These are phyloP conservation scores for Aspergillus sp. DNA, from an alignment of 2,329 filamentous ascomycete species.

Conservation along the genomic window DNA sequence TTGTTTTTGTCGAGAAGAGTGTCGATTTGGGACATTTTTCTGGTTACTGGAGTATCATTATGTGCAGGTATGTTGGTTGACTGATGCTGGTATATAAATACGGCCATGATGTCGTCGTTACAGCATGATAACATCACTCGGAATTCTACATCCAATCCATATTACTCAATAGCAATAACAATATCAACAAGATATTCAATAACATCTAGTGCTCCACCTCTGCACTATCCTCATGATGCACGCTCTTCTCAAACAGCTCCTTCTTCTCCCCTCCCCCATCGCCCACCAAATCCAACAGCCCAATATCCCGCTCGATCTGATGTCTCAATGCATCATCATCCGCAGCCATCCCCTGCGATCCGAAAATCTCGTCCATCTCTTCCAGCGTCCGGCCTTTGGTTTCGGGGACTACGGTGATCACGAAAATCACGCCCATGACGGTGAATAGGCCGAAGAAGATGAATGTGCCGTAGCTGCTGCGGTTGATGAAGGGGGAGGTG, in stretches of 20 bases:
- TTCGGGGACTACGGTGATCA: slow-evolving; percentile 28
- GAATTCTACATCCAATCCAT: too few species aligned
- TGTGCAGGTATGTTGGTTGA: too few species aligned
- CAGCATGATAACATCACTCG: too few species aligned
- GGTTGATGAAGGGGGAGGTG: slow-evolving; percentile 61
- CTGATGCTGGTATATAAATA: too few species aligned
- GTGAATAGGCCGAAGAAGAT: slow-evolving; percentile 60
- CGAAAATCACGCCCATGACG: slow-evolving; percentile 21
- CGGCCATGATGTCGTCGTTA: too few species aligned
- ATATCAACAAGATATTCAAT: too few species aligned
- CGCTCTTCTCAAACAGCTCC: not conserved
- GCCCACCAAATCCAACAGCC: slow-evolving; percentile 22
- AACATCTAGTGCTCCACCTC: too few species aligned
- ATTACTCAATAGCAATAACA: too few species aligned
- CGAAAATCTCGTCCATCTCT: slow-evolving; percentile 36
- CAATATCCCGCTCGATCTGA: slow-evolving; percentile 25
- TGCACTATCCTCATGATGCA: too few species aligned
- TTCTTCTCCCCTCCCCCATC: slow-evolving; percentile 5
- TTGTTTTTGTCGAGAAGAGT: too few species aligned
- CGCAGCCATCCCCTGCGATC: slow-evolving; percentile 24
- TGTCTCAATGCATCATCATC: slow-evolving; percentile 21
- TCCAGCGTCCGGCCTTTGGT: slow-evolving; percentile 34
- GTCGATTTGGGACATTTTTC: too few species aligned
- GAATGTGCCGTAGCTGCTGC: slow-evolving; percentile 65
- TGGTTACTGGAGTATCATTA: too few species aligned